Conservation (phyloP, 257 asterid species). For the Perilla frutescens region DNA sequence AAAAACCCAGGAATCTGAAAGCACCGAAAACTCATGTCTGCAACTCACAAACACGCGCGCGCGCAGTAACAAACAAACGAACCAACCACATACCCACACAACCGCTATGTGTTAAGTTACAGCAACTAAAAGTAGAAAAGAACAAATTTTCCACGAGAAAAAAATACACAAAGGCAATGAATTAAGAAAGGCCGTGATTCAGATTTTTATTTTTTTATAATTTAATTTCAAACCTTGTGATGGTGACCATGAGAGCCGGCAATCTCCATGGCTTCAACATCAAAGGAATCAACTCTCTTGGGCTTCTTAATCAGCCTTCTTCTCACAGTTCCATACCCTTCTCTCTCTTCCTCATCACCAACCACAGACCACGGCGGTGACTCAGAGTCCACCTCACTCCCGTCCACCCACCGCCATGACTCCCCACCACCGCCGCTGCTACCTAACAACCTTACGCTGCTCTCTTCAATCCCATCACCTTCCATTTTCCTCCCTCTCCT, state of each 20-base stretch:
- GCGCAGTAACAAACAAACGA: too few relatives aligned
- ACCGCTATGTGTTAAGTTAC: background rate
- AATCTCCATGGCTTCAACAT: constrained; percentile 92
- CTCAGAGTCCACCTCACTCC: constrained; percentile 89
- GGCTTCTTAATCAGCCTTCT: constrained; percentile 86
- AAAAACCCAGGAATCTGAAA: background rate
- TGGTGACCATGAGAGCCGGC: constrained; percentile 61
- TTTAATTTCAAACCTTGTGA: constrained; percentile 51
- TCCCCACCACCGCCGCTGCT: constrained; percentile 52
- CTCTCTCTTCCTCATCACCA: constrained; percentile 51
- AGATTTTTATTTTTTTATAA: background rate
- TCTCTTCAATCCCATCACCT: constrained; percentile 70
- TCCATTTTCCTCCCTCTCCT: constrained; percentile 45
- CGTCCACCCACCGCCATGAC: constrained; percentile 91
- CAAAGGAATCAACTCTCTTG: constrained; percentile 79
- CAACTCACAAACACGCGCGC: background rate
- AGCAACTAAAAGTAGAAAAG: constrained; percentile 8
- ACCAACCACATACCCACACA: background rate
- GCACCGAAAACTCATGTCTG: background rate
- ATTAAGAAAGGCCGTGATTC: background rate
- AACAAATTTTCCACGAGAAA: background rate
- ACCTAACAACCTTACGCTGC: constrained; percentile 59
- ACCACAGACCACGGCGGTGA: constrained; percentile 57
- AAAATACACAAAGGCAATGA: background rate
- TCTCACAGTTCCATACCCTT: constrained; percentile 68